Base-by-base conservation (phyloP, 257 asterid genomes). In the Rehmannia glutinosa region DNA sequence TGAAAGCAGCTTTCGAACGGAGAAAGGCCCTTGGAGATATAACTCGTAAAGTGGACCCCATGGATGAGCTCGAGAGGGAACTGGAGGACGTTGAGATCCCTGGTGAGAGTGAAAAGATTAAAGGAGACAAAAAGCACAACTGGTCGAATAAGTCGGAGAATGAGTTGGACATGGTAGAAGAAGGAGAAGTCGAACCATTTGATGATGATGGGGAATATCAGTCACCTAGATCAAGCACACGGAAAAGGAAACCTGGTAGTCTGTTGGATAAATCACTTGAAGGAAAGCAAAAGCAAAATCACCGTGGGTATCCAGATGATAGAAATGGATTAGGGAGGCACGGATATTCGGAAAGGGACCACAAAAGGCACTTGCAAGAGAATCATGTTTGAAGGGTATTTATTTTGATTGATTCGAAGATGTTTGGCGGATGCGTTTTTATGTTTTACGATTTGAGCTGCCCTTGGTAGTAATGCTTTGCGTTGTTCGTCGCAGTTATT, bases 21-120 rank as follows among this genome's bases (percentile, higher is more conserved):
- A 80, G 84, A 80, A 89, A 87, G 72, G 82, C 86, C 4, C 93
- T 84, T 28, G 93, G 93, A 4, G 95, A 85, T 25, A 24, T 75
- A 33, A 56, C 83, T 49, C 81, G 76, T 49, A 87, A 78, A 77
- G 66, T 58, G 1, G 92, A 85, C 69, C 73, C 80, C 28, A 59
- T 76, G 82, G 95, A 89, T 59, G 97, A 89, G 73, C 79, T 89
- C n/a, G 93, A 87, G 78, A 83, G 89, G 65, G 86, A 83, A 72
- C 76, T 89, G 57, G 97, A 89, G 77, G 84, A 89, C 51, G 84
- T 89, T 33, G 92, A 84, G 66, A 69, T 89, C 72, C 83, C 85
- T 38, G 71, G 74, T 43, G 87, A 81, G 79, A 80, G 72, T 45
- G 86, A 85, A 11, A 84, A 83, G 65, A 73, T 5, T 58, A 81